A percentile compares a stretch with the other conserved stretches of the same genome.
phyloP scores from a whole-genome alignment of 73 alveolate genomes.

The Blepharisma stoltei region DNA sequence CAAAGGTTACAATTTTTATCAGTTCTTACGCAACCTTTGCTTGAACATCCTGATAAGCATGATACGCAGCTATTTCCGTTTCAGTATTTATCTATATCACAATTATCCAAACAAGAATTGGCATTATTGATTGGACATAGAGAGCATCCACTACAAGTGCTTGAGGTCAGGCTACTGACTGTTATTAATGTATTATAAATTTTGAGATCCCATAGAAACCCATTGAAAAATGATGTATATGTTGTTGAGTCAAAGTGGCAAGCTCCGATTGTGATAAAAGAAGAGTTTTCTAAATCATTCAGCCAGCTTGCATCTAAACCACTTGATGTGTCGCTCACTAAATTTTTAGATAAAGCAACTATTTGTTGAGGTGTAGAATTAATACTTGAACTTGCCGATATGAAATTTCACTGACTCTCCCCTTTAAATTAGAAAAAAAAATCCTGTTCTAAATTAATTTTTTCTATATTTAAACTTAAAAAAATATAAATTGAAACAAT shows the following conservation, averaged over 20 bases:
- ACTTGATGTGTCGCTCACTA: too few relatives aligned
- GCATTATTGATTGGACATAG: background rate
- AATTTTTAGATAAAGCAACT: too few relatives aligned
- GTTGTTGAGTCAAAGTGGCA: background rate
- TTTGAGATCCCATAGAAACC: background rate
- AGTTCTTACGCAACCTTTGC: background rate
- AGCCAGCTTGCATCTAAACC: too few relatives aligned
- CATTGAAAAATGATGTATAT: background rate
- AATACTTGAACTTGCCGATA: too few relatives aligned
- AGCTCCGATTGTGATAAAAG: slow-evolving; percentile 7
- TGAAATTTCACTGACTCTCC: too few relatives aligned
- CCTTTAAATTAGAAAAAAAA: too few relatives aligned
- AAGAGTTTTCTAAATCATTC: background rate
- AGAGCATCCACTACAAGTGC: background rate
- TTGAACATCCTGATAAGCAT: background rate
- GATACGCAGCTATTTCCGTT: background rate
- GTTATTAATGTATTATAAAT: background rate
- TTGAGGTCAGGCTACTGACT: background rate
- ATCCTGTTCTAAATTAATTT: too few relatives aligned
- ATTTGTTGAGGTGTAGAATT: too few relatives aligned
- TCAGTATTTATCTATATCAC: background rate
- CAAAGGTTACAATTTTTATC: slow-evolving; percentile 12
- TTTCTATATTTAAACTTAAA: too few relatives aligned
- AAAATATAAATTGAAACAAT: too few relatives aligned
- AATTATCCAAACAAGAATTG: background rate